phyloP scores from a whole-genome alignment of 2,329 filamentous ascomycete species.

The Dactylella cylindrospora region DNA sequence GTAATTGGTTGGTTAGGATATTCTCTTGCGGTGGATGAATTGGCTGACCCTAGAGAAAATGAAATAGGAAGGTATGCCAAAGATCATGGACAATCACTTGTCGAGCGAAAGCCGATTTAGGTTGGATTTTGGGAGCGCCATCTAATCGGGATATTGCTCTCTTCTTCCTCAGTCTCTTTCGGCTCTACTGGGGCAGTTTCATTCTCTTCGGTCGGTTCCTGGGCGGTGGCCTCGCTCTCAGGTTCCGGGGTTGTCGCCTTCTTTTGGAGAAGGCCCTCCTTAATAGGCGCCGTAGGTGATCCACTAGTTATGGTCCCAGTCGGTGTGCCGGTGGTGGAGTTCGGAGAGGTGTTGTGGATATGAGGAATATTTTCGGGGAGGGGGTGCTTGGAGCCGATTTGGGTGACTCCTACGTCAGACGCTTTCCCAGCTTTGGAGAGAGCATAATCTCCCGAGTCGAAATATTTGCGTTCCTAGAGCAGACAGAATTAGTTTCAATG shows the following conservation, averaged over 20 bases:
- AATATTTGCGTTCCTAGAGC: slow-evolving; percentile 86
- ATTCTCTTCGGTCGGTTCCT: slow-evolving; percentile 45
- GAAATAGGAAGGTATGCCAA: too few relatives aligned
- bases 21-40: too few relatives aligned
- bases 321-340: slow-evolving; percentile 39
- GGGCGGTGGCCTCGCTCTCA: slow-evolving; percentile 46
- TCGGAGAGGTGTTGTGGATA: slow-evolving; percentile 26
- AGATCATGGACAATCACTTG: too few relatives aligned
- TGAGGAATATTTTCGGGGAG: slow-evolving; percentile 94
- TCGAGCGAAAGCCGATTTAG: too few relatives aligned
- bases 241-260: slow-evolving; percentile 45
- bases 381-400: slow-evolving; percentile 91
- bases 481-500: too few relatives aligned
- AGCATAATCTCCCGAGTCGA: slow-evolving; percentile 93
- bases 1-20: too few relatives aligned
- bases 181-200: slow-evolving; percentile 35
- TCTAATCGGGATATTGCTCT: slow-evolving; percentile 27
- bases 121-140: slow-evolving; percentile 43
- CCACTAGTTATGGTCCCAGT: slow-evolving; percentile 37
- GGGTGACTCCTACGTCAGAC: slow-evolving; percentile 87
- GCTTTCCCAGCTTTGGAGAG: slow-evolving; percentile 97
- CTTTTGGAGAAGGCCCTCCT: slow-evolving; percentile 44
- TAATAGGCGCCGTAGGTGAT: slow-evolving; percentile 43
- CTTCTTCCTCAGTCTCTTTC: slow-evolving; percentile 42
- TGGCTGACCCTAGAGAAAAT: too few relatives aligned